These are phyloP conservation scores for Zizania palustris DNA, from an alignment of 202 grass and related monocot genomes.

Conservation along the genomic window DNA sequence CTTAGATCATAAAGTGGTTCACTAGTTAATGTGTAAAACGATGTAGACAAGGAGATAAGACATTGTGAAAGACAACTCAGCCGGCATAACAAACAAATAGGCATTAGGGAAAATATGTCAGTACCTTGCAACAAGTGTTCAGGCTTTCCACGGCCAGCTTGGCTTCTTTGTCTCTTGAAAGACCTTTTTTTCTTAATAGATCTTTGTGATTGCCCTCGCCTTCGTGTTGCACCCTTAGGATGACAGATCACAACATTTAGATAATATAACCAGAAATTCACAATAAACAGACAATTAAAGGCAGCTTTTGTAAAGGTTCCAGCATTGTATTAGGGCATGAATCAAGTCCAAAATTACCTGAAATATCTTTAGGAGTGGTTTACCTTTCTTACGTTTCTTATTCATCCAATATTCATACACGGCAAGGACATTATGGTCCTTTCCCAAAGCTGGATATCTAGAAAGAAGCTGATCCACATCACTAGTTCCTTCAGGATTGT, in stretches of 20 bases:
- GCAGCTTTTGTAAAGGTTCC: background rate
- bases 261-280: slow-evolving; percentile 11
- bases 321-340: background rate
- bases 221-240: slow-evolving; percentile 46
- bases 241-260: slow-evolving; percentile 24
- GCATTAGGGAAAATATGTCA: background rate
- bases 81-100: background rate
- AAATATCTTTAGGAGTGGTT: slow-evolving; percentile 70
- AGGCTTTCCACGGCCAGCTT: slow-evolving; percentile 59
- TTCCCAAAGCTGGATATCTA: slow-evolving; percentile 55
- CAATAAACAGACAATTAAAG: background rate
- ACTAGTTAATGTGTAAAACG: background rate
- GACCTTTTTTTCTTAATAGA: slow-evolving; percentile 80
- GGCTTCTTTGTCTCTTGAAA: slow-evolving; percentile 75
- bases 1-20: background rate
- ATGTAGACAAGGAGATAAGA: background rate
- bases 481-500: slow-evolving; percentile 46
- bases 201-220: slow-evolving; percentile 55
- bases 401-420: slow-evolving; percentile 74
- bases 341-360: slow-evolving; percentile 59
- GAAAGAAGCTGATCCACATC: slow-evolving; percentile 56
- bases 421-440: slow-evolving; percentile 44
- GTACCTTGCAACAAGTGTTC: slow-evolving; percentile 68
- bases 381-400: slow-evolving; percentile 58
- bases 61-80: background rate